These are phyloP conservation scores for Plasmopara viticola DNA, from an alignment of 352 stramenopile genomes.

Conservation along the genomic window DNA sequence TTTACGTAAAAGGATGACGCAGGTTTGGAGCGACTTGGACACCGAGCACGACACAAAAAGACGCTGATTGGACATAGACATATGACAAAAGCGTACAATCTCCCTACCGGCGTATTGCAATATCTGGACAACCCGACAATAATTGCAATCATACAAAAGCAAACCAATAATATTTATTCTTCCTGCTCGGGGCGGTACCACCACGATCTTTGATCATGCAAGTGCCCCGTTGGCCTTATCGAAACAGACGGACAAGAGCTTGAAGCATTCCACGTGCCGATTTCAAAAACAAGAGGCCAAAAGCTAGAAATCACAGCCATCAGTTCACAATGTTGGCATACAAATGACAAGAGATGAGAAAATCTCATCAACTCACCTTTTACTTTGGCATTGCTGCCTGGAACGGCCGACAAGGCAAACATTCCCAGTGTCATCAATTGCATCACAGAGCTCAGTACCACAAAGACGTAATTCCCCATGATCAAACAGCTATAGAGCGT, in stretches of 20 bases:
- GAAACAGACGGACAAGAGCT: slow-evolving; percentile 43
- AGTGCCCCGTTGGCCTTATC: slow-evolving; percentile 16
- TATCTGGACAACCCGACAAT: background rate
- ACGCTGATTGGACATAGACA: slow-evolving; percentile 11
- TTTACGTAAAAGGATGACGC: slow-evolving; percentile 7
- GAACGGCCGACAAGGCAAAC: slow-evolving; percentile 57
- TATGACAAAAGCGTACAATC: background rate
- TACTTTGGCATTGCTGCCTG: slow-evolving; percentile 51
- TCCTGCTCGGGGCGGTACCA: no score
- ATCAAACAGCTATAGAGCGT: slow-evolving; percentile 82
- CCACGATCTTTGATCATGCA: background rate
- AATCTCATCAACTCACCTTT: slow-evolving; percentile 32
- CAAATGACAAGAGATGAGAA: background rate
- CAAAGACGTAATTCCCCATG: slow-evolving; percentile 74
- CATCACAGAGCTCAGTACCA: slow-evolving; percentile 68
- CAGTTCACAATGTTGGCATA: background rate
- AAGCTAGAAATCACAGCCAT: slow-evolving; percentile 27
- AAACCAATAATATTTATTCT: no score
- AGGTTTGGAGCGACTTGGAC: slow-evolving; percentile 71
- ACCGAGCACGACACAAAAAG: slow-evolving; percentile 1
- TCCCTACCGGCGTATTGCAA: background rate
- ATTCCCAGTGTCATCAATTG: slow-evolving; percentile 53
- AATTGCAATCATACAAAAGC: no score
- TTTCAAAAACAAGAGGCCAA: slow-evolving; percentile 57
- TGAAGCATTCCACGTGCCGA: slow-evolving; percentile 62